Evolutionary conservation across 306 rosid genomes (phyloP).

Genomic region (Dryas octopetala): DNA sequence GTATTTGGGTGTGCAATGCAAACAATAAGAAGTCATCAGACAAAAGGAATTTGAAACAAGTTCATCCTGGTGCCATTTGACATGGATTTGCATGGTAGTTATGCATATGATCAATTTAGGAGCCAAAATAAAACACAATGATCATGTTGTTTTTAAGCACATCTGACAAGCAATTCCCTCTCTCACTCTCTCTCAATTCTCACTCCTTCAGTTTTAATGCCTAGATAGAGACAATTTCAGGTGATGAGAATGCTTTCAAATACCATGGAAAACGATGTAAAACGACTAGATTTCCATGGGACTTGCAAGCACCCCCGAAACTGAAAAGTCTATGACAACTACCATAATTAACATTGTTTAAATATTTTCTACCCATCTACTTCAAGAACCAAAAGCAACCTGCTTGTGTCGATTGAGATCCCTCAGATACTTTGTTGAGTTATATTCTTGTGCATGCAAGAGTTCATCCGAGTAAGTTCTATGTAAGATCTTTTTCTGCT

Average conservation of each 20-base stretch:
- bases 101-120: not conserved
- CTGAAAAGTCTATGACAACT: not conserved
- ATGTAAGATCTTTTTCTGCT: slow-evolving; percentile 27
- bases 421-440: slow-evolving; percentile 64
- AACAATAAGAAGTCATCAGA: not conserved
- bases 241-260: slow-evolving; percentile 12
- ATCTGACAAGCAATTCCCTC: not conserved
- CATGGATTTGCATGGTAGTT: not conserved
- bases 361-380: not conserved
- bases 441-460: slow-evolving; percentile 73
- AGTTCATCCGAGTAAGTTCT: slow-evolving; percentile 88
- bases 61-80: slow-evolving; percentile 9
- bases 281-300: slow-evolving; percentile 14
- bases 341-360: not conserved
- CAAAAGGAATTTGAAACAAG: slow-evolving; percentile 13
- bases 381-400: slow-evolving; percentile 48
- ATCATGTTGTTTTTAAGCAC: not conserved
- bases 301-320: slow-evolving; percentile 11
- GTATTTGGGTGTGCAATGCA: not conserved
- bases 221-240: not conserved
- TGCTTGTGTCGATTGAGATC: slow-evolving; percentile 55
- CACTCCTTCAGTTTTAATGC: not conserved
- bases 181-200: not conserved
- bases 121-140: not conserved
- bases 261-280: slow-evolving; percentile 21